Evolutionary conservation across 2,329 filamentous ascomycete species (phyloP).

Genomic region (Corynespora cassiicola): DNA sequence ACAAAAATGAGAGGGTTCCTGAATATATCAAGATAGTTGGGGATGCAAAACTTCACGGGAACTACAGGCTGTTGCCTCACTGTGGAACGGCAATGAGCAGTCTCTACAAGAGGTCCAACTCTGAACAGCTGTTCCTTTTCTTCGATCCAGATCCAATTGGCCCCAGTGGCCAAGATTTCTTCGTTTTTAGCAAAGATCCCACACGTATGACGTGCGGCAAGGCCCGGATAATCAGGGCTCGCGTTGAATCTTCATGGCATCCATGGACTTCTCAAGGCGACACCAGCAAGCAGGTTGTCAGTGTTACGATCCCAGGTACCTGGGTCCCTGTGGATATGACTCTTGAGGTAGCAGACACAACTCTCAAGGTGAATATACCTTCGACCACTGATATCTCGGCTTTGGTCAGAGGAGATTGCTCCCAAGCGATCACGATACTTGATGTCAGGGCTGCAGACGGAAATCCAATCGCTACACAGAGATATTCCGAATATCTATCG

Average conservation of each 20-base stretch:
- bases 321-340: constrained; percentile 16
- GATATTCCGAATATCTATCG: constrained; percentile 27
- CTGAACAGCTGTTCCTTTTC: constrained; percentile 60
- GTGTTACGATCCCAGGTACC: constrained; percentile 9
- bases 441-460: too few species aligned
- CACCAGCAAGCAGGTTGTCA: too few species aligned
- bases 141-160: constrained; percentile 61
- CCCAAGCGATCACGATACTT: constrained; percentile 22
- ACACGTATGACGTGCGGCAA: constrained; percentile 55
- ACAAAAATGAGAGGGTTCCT: constrained; percentile 52
- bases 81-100: constrained; percentile 65
- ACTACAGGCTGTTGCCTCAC: constrained; percentile 58
- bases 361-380: constrained; percentile 11
- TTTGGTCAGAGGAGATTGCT: constrained; percentile 16
- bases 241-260: constrained; percentile 46
- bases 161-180: constrained; percentile 55
- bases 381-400: background rate
- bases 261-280: constrained; percentile 26
- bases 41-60: constrained; percentile 53
- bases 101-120: constrained; percentile 56
- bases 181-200: constrained; percentile 63
- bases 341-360: constrained; percentile 6
- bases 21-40: constrained; percentile 49
- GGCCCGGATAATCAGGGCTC: constrained; percentile 53
- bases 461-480: constrained; percentile 2